Evolutionary conservation across 1,284 basidiomycete genomes (phyloP), one percentile per base, ranked within the genome.

Genomic region (Apiotrichum montevideense): DNA sequence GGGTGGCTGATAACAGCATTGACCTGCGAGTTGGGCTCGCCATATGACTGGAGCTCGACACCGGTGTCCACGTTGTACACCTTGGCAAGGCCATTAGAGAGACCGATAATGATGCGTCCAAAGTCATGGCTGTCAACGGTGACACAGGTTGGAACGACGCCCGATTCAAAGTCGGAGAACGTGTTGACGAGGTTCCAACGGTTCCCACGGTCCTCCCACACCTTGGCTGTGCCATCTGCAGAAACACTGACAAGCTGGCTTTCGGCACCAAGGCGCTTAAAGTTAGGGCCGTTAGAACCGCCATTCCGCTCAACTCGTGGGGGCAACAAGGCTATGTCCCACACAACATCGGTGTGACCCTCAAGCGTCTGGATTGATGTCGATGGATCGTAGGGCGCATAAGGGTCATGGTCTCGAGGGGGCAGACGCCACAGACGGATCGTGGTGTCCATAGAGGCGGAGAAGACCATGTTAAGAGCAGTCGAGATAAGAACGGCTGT

Each of bases 341-440:
- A 98, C 10, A 98, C 88, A 3, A 90, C 90, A 72, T 98, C 92
- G 1, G 90, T 90, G 71, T 96, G 91, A 1, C 92, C 93, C 41
- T 94, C 84, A 35, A 98, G 83, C 61, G 87, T 86, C 39, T 87
- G 88, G 41, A 88, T 81, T 41, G 85, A 81, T 15, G 85, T 82
- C 3, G 85, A 84, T 52, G 87, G 82, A 65, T 98, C 92, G 71
- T 88, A 92, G 0, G 91, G 86, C 7, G 88, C 88, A 73, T 97
- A 97, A 3, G 78, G 76, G 84, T 92, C 69, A 83, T 90, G 77
- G 84, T 68, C 59, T 2, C 82, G 74, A 10, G 82, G 66, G 6
- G 92, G 91, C 46, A 96, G 78, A 21, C 84, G 83, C 93, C 93
- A 97, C 35, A 96, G 82, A 41, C 90, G 86, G 70, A 98, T 90